phyloP scores from a whole-genome alignment of 768 basidiomycete genomes.

The Saitozyma podzolica region DNA sequence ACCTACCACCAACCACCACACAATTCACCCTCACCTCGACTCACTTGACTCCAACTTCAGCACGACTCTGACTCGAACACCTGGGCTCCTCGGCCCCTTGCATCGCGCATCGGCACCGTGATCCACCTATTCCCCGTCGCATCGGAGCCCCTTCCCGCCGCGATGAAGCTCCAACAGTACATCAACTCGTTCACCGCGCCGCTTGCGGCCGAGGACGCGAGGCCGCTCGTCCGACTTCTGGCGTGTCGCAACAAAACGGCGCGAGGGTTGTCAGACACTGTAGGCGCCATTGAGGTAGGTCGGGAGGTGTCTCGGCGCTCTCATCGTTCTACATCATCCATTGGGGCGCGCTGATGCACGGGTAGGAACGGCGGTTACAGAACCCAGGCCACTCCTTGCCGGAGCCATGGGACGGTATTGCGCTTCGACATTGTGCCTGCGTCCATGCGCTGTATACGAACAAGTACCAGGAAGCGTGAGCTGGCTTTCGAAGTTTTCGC shows the following conservation, averaged over 20 bases:
- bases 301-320: not conserved
- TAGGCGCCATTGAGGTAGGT: slow-evolving; percentile 41
- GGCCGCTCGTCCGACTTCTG: slow-evolving; percentile 27
- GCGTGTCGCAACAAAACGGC: slow-evolving; percentile 38
- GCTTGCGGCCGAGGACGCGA: slow-evolving; percentile 31
- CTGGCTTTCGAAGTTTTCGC: not conserved
- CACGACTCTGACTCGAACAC: no score
- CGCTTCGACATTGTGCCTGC: slow-evolving; percentile 41
- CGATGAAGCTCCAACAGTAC: slow-evolving; percentile 44
- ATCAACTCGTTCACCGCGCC: slow-evolving; percentile 38
- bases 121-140: no score
- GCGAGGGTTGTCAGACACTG: slow-evolving; percentile 37
- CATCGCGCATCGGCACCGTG: no score
- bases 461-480: slow-evolving; percentile 42
- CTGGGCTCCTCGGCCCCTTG: no score
- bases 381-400: slow-evolving; percentile 38
- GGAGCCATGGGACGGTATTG: slow-evolving; percentile 48
- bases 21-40: no score
- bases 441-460: slow-evolving; percentile 32
- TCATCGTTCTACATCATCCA: not conserved
- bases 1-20: no score
- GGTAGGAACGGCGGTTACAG: slow-evolving; percentile 30
- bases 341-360: not conserved
- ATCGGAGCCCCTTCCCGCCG: not conserved
- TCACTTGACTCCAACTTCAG: no score